Conservation (phyloP, 2,329 filamentous ascomycete species). For the Emergomyces africanus region DNA sequence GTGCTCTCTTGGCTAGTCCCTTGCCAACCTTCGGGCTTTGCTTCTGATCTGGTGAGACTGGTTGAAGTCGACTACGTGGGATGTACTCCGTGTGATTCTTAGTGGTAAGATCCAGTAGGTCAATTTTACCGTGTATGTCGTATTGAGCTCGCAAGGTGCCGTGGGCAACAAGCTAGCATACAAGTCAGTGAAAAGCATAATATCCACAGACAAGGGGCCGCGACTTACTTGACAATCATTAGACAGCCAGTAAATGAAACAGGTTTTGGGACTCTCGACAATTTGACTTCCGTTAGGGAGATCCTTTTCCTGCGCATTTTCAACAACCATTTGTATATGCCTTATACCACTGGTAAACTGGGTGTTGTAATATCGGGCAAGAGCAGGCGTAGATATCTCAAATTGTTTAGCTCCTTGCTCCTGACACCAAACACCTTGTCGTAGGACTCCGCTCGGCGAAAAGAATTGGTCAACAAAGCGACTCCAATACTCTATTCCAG, state of each 20-base stretch:
- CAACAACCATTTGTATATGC: constrained; percentile 74
- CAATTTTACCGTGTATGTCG: constrained; percentile 65
- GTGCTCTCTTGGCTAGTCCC: constrained; percentile 38
- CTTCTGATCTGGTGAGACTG: constrained; percentile 42
- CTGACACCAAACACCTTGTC: constrained; percentile 49
- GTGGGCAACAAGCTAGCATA: constrained; percentile 56
- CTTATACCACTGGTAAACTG: constrained; percentile 79
- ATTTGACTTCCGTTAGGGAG: constrained; percentile 54
- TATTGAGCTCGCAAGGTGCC: constrained; percentile 70
- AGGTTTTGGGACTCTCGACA: constrained; percentile 64
- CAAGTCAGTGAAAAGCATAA: neutral
- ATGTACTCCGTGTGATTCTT: constrained; percentile 71
- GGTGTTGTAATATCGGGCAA: constrained; percentile 81
- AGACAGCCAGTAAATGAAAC: constrained; percentile 79
- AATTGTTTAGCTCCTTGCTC: constrained; percentile 62
- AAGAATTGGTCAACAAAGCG: constrained; percentile 72
- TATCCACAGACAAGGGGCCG: neutral
- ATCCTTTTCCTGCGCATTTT: constrained; percentile 47
- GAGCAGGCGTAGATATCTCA: constrained; percentile 67
- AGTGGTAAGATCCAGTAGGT: constrained; percentile 71
- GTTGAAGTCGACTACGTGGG: constrained; percentile 46
- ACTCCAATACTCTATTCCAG: constrained; percentile 65
- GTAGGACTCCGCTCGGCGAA: constrained; percentile 60
- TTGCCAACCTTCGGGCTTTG: constrained; percentile 49
- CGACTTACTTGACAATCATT: constrained; percentile 63